phyloP scores from a whole-genome alignment of 2,329 filamentous ascomycete genomes.

The Pseudocercospora crystallina region DNA sequence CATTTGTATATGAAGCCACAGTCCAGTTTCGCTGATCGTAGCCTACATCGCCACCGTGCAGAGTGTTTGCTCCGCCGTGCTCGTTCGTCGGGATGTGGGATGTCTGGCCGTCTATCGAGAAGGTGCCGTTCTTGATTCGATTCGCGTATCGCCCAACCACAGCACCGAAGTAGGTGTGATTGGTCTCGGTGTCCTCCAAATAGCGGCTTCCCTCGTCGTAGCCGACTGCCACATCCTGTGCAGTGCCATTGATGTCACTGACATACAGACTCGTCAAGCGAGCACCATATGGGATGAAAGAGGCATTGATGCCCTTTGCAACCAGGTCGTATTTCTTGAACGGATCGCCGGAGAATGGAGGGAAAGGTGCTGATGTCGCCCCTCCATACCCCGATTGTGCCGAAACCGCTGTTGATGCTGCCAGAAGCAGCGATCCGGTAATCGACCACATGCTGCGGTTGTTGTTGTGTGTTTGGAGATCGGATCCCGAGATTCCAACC shows the following conservation, averaged over 20 bases:
- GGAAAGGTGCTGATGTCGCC: constrained; percentile 16
- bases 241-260: constrained; percentile 35
- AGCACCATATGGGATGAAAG: constrained; percentile 34
- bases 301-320: constrained; percentile 32
- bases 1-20: constrained; percentile 64
- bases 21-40: constrained; percentile 74
- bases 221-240: constrained; percentile 52
- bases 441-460: constrained; percentile 17
- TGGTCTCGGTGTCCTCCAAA: constrained; percentile 45
- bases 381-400: constrained; percentile 22
- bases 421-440: constrained; percentile 22
- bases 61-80: constrained; percentile 50
- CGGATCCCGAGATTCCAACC: no score
- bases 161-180: constrained; percentile 62
- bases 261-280: constrained; percentile 32
- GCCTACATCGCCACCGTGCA: constrained; percentile 50
- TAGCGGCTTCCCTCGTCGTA: constrained; percentile 47
- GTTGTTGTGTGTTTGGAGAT: background rate
- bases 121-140: constrained; percentile 57
- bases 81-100: constrained; percentile 55
- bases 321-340: constrained; percentile 29
- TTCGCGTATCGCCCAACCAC: constrained; percentile 58
- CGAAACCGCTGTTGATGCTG: constrained; percentile 20
- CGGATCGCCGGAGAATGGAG: constrained; percentile 31
- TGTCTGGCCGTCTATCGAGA: constrained; percentile 48